Percentiles rank a stretch among this genome's conserved stretches.
phyloP scores from a whole-genome alignment of 306 rosid genomes.

The cucumber (Cucumis sativus) region DNA sequence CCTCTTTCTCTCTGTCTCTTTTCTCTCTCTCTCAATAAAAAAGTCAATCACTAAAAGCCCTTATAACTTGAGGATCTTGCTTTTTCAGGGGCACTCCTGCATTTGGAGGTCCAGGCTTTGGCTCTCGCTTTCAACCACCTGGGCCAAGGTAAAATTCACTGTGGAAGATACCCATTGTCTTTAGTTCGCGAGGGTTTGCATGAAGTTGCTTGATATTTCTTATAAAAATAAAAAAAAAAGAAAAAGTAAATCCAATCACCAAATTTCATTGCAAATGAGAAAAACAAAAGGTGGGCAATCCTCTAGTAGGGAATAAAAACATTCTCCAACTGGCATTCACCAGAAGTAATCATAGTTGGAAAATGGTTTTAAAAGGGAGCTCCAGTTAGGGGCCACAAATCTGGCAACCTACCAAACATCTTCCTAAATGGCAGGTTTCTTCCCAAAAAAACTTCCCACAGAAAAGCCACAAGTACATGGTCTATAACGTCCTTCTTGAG shows the following conservation, averaged over 20 bases:
- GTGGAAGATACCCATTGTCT: background rate
- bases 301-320: background rate
- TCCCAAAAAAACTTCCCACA: background rate
- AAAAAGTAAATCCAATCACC: background rate
- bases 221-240: no score
- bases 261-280: background rate
- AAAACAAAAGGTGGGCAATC: background rate
- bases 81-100: constrained; percentile 38
- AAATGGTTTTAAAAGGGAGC: background rate
- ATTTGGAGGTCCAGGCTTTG: constrained; percentile 62
- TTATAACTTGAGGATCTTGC: background rate
- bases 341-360: background rate
- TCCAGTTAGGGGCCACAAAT: background rate
- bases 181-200: background rate
- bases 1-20: no score
- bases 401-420: background rate
- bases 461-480: background rate
- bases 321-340: background rate
- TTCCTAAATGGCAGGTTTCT: background rate
- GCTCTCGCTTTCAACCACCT: constrained; percentile 65
- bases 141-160: constrained; percentile 46
- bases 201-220: no score
- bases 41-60: background rate
- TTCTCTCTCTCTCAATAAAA: no score
- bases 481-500: background rate